Conservation (phyloP, 768 basidiomycete species). For the Sarcomyxa edulis region DNA sequence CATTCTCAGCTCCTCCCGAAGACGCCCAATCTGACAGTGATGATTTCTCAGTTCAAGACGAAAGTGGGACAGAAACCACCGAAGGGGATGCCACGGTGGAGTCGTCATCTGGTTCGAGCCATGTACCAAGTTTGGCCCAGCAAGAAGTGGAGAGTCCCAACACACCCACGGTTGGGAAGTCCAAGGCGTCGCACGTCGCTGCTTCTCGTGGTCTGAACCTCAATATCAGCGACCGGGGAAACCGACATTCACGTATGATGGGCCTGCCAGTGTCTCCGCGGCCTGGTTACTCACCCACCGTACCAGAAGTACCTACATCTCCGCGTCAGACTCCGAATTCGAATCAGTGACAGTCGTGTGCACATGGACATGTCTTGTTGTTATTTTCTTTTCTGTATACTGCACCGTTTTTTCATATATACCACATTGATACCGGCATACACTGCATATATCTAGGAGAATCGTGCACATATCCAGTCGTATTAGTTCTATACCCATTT, state of each 20-base stretch:
- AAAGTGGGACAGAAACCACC: conserved; percentile 70
- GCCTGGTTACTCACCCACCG: conserved; percentile 36
- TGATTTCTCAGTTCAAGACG: conserved; percentile 60
- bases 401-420: no score
- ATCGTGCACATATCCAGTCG: no score
- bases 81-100: conserved; percentile 51
- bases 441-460: no score
- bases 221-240: conserved; percentile 47
- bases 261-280: conserved; percentile 58
- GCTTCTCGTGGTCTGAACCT: conserved; percentile 67
- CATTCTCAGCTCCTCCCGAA: conserved; percentile 37
- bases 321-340: no score
- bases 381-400: no score
- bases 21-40: conserved; percentile 71
- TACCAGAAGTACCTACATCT: conserved; percentile 17
- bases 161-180: conserved; percentile 34
- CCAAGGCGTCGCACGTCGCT: conserved; percentile 56
- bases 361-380: no score
- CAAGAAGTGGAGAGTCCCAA: conserved; percentile 28
- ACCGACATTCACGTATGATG: conserved; percentile 59
- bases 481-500: no score
- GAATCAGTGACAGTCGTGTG: no score
- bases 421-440: no score
- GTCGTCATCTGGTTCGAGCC: conserved; percentile 38
- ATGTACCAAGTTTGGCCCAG: conserved; percentile 18